These are phyloP conservation scores for Schizochytrium sp. DNA, from an alignment of 108 stramenopile species.

Conservation along the genomic window DNA sequence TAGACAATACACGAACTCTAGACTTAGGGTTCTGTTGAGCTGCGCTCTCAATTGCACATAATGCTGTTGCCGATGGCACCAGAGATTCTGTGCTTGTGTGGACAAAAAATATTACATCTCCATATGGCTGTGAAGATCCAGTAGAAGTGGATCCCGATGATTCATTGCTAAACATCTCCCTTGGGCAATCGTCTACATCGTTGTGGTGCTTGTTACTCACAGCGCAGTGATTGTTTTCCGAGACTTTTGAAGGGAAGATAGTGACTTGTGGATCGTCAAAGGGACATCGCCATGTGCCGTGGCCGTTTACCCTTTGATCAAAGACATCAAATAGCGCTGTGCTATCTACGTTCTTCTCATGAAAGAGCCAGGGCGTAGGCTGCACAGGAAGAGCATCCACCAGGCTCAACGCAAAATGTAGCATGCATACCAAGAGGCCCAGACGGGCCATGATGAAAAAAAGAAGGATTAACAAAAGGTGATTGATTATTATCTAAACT, in stretches of 20 bases:
- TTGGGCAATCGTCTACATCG: neutral
- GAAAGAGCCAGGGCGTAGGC: no score
- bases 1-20: neutral
- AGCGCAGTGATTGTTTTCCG: no score
- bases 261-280: neutral
- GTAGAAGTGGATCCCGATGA: no score
- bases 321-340: neutral
- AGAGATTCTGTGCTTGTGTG: conserved; percentile 12
- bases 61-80: neutral
- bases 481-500: no score
- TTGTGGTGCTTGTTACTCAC: neutral
- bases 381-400: no score
- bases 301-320: neutral
- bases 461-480: no score
- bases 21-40: neutral
- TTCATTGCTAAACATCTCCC: neutral
- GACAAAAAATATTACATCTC: conserved; percentile 35
- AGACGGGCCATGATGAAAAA: no score
- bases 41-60: conserved; percentile 52
- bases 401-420: no score
- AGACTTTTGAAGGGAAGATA: no score
- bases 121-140: neutral
- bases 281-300: neutral
- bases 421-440: no score
- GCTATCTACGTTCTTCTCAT: no score